These are phyloP conservation scores for Paracamarosporium sp. DNA, from an alignment of 2,329 filamentous ascomycete genomes.

Conservation along the genomic window DNA sequence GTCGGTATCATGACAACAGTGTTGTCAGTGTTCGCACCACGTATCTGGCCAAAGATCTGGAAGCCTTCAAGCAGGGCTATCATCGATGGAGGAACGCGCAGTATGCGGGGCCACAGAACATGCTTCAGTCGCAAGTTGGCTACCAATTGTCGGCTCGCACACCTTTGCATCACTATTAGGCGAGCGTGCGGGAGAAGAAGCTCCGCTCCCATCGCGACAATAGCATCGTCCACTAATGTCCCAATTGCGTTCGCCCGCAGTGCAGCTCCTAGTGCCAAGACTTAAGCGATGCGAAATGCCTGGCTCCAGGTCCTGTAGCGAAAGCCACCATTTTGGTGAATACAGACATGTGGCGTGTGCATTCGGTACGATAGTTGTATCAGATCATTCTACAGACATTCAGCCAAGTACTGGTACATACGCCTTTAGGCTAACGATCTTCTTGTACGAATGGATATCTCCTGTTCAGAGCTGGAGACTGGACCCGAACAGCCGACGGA, in stretches of 20 bases:
- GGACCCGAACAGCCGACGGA: slow-evolving; percentile 11
- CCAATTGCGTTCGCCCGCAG: neutral
- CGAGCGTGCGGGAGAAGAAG: neutral
- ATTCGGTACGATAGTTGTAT: neutral
- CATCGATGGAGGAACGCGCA: neutral
- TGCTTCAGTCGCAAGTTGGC: neutral
- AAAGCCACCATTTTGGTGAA: neutral
- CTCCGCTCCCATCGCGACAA: slow-evolving; percentile 5
- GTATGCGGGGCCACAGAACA: neutral
- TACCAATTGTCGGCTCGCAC: neutral
- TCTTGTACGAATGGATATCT: neutral
- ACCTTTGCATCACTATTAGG: neutral
- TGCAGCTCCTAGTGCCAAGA: neutral
- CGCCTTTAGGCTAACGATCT: neutral
- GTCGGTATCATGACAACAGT: neutral
- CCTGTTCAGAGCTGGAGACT: neutral
- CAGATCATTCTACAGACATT: neutral
- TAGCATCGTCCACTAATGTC: neutral
- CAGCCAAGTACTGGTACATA: slow-evolving; percentile 1
- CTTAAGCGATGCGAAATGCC: neutral
- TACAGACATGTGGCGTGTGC: neutral
- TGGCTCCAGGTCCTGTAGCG: neutral
- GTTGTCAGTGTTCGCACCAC: neutral
- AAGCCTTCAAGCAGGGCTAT: neutral
- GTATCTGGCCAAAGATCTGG: neutral